Base-by-base conservation (phyloP, 1,284 basidiomycete species). In the Wolfiporia cocos region DNA sequence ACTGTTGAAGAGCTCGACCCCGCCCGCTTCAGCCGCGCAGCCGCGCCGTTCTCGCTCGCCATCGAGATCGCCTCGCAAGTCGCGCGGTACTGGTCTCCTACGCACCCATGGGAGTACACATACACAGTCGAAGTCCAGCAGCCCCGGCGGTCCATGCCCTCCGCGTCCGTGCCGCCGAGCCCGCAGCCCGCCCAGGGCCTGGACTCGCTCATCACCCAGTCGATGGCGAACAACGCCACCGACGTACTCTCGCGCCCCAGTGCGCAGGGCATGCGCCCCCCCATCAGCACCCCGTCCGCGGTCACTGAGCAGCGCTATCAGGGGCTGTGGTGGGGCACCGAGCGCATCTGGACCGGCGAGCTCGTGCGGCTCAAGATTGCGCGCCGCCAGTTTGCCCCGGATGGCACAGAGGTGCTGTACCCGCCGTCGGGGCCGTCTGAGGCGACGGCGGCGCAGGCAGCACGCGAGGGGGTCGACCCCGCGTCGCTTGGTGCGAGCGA, bases 331-430 rank as follows among this genome's bases (percentile, higher is more conserved):
- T 88, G 85, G 81, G 91, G 90, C 7, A 76, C 82, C 0, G 91
- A 93, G 58, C 75, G 87, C n/a, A 84, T 93, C 42, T 93, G 90
- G 90, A 67, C 74, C 6, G 86, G 86, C 46, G 90, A 93, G 49
- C 73, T 92, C 41, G 78, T 92, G 19, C 76, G 89, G n/a, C 65
- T 93, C 37, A 86, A 86, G 53, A 61, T 83, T 24, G 71, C 78
- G 1, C 73, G 86, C 23, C 64, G 68, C 26, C 74, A 78, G 48
- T 68, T 89, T 44, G 79, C 80, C 10, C 81, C 83, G 5, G 53
- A 69, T 31, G 85, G 83, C 20, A 69, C 71, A 2, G 67, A 71
- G 21, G 59, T 72, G 43, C 77, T 88, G 37, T 62, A 69, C 6
- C 62, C 78, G 2, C 77, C 84, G 1, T 71, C 83, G 19, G 76